Conservation (phyloP, 148 eudicot species). For the Bassia scoparia region DNA sequence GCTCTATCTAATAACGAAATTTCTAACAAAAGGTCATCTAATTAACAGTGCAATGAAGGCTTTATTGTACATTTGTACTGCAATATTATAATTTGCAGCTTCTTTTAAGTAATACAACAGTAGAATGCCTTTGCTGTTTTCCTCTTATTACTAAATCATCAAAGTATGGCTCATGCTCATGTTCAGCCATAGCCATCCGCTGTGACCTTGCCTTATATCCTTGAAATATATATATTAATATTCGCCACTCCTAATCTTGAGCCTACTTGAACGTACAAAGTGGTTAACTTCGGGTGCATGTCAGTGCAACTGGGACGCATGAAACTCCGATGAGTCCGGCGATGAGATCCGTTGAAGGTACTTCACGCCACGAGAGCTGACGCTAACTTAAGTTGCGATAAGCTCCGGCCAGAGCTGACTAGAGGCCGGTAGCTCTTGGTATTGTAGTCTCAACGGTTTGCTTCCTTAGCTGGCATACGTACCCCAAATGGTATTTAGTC, state of each 20-base stretch:
- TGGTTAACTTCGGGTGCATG: conserved; percentile 27
- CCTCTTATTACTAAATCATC: conserved; percentile 1
- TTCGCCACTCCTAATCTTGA: conserved; percentile 12
- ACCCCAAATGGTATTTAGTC: conserved; percentile 31
- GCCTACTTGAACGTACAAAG: conserved; percentile 26
- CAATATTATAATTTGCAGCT: no score
- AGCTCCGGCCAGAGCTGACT: conserved; percentile 27
- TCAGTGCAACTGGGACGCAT: conserved; percentile 17
- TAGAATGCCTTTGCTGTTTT: conserved; percentile 13
- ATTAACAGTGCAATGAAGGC: no score
- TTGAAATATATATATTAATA: no score
- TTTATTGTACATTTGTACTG: no score
- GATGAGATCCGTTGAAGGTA: conserved; percentile 26
- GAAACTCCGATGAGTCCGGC: conserved; percentile 32
- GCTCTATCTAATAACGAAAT: no score
- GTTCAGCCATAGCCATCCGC: no score
- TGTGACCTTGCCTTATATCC: no score
- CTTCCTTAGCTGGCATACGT: conserved; percentile 25
- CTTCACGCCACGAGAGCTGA: not conserved
- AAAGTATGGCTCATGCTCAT: not conserved
- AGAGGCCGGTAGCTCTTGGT: conserved; percentile 24
- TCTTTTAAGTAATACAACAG: no score
- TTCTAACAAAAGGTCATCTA: no score
- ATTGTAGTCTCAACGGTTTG: conserved; percentile 17
- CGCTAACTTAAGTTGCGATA: conserved; percentile 21